These are phyloP conservation scores for Inga leiocalycina DNA, from an alignment of 306 rosid genomes.

Conservation along the genomic window DNA sequence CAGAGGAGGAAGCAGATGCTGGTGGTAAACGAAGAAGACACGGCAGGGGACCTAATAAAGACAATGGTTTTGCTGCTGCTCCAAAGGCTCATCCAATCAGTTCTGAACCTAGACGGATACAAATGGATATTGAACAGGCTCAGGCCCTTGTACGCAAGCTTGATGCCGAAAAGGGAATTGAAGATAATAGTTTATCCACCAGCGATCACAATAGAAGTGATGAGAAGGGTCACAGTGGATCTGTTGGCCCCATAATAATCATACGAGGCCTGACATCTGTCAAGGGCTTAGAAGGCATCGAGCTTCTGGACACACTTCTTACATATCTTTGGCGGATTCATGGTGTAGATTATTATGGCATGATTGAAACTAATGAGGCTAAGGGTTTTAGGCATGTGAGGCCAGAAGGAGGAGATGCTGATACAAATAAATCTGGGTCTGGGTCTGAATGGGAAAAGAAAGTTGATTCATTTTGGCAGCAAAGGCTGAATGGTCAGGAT, in stretches of 20 bases:
- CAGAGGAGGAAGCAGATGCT: slow-evolving; percentile 84
- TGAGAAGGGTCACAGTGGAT: slow-evolving; percentile 58
- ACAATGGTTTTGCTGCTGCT: slow-evolving; percentile 80
- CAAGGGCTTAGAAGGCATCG: slow-evolving; percentile 93
- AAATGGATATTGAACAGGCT: slow-evolving; percentile 78
- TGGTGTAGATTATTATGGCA: slow-evolving; percentile 94
- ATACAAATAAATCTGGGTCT: slow-evolving; percentile 57
- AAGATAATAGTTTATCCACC: slow-evolving; percentile 74
- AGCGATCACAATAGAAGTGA: slow-evolving; percentile 68
- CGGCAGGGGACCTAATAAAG: slow-evolving; percentile 73
- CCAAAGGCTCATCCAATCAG: slow-evolving; percentile 83
- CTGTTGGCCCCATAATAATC: slow-evolving; percentile 78
- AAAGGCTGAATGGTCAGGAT: slow-evolving; percentile 86
- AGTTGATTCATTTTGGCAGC: slow-evolving; percentile 86
- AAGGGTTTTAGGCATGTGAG: slow-evolving; percentile 95
- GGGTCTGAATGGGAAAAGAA: slow-evolving; percentile 93
- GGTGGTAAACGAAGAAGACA: slow-evolving; percentile 75
- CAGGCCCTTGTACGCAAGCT: slow-evolving; percentile 87
- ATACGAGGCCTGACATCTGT: slow-evolving; percentile 86
- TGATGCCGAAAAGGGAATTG: slow-evolving; percentile 84
- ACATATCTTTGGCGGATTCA: slow-evolving; percentile 98
- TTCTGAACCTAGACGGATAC: slow-evolving; percentile 83
- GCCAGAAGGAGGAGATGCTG: slow-evolving; percentile 56
- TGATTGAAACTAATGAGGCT: slow-evolving; percentile 81
- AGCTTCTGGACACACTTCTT: slow-evolving; percentile 84